Base-by-base conservation (phyloP, 352 stramenopile species). In the Phytophthora vignae region DNA sequence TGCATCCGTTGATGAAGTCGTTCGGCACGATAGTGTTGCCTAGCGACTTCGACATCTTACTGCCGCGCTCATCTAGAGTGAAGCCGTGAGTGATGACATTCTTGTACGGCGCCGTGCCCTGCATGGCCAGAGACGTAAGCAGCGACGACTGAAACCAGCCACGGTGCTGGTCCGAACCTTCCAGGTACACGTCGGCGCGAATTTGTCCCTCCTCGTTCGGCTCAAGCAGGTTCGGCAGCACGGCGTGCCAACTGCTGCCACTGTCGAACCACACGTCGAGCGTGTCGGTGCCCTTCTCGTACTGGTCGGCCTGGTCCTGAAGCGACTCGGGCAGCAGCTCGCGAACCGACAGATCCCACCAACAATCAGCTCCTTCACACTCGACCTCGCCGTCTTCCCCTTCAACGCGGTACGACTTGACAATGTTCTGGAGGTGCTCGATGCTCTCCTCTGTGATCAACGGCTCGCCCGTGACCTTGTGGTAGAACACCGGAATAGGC, bases 181-280 rank as follows among this genome's bases (percentile, higher is more conserved):
- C 97, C 19, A 99, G 81, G 74, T 99, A 99, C 54, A 99, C 77
- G 78, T 99, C 91, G 1, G 97, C 98, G 50, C 94, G 92, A 71
- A 94, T 96, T 46, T 67, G 65, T 29, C 69, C 65, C 12, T 92
- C 73, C 57, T 91, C 83, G 0, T 87, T 77, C 44, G 84, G 81
- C 50, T 77, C 44, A 12, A 75, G 50, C 1, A 81, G 7, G n/a
- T 27, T 38, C 0, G 74, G 54, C 9, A 95, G 72, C 19, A 95
- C 87, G 0, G 85, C 69, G 60, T 93, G 74, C 90, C 90, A 95
- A 57, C 81, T 93, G 36, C 84, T 93, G 38, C 92, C 93, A 48
- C 93, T 99, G 84, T 99, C 98, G 75, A 99, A 99, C 98, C 98
- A 99, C 38, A 99, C 98, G 80, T 99, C 98, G 73, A 99, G 93